Evolutionary conservation across 2,329 filamentous ascomycete genomes (phyloP).

Genomic region (Ilyonectria destructans): DNA sequence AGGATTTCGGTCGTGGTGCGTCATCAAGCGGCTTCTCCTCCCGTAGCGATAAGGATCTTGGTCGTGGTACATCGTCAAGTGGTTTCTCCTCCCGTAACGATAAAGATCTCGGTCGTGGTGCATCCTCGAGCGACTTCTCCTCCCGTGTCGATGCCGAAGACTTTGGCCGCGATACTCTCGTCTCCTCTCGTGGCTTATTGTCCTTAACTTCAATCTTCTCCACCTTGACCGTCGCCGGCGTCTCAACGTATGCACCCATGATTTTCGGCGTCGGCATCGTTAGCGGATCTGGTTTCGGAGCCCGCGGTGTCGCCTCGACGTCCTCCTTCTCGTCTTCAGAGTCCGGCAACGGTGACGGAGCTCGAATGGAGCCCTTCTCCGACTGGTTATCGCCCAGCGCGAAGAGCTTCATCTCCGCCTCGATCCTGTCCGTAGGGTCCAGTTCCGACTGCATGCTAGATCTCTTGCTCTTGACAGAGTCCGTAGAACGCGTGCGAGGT

Average conservation of each 20-base stretch:
- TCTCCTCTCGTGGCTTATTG: constrained; percentile 35
- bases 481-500: constrained; percentile 60
- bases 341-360: constrained; percentile 60
- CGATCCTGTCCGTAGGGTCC: constrained; percentile 71
- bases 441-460: constrained; percentile 67
- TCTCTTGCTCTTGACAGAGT: constrained; percentile 66
- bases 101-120: constrained; percentile 3
- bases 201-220: constrained; percentile 51
- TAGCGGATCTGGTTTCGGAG: constrained; percentile 62
- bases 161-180: not conserved
- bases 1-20: constrained; percentile 20
- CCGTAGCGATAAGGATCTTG: constrained; percentile 17
- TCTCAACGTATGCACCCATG: constrained; percentile 72
- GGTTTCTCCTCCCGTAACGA: constrained; percentile 27
- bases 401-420: constrained; percentile 71
- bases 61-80: constrained; percentile 23
- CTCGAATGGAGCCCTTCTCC: constrained; percentile 69
- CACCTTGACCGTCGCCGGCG: constrained; percentile 64
- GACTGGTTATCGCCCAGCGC: constrained; percentile 70
- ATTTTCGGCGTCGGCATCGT: constrained; percentile 69
- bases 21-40: constrained; percentile 28
- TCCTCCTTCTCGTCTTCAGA: constrained; percentile 51
- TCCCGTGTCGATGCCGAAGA: constrained; percentile 29
- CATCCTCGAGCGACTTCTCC: constrained; percentile 23
- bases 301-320: constrained; percentile 65